Conservation (phyloP, 192 early-diverging fungal species). For the Rhizophagus prolifer region DNA sequence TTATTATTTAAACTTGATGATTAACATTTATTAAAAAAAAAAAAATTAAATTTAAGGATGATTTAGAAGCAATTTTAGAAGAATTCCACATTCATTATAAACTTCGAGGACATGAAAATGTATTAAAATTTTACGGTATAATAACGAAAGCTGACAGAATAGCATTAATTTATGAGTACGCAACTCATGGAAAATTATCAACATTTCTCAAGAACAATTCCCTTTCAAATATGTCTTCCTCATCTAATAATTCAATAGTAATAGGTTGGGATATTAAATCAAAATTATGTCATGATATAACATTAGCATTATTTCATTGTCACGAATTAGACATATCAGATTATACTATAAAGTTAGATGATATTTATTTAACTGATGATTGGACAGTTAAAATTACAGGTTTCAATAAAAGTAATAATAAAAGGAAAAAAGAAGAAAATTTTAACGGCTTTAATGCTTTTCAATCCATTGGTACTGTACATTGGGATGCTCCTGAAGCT, state of each 20-base stretch:
- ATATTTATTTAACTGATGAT: conserved; percentile 15
- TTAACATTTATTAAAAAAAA: not conserved
- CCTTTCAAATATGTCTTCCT: too few relatives aligned
- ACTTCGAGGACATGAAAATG: conserved; percentile 13
- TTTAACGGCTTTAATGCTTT: not conserved
- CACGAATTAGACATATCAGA: conserved; percentile 7
- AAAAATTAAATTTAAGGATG: not conserved
- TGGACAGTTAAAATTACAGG: conserved; percentile 9
- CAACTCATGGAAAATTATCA: conserved; percentile 1
- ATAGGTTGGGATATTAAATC: not conserved
- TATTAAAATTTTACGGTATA: conserved; percentile 23
- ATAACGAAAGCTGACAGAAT: not conserved
- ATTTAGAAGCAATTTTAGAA: not conserved
- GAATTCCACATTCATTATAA: conserved; percentile 16
- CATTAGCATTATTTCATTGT: conserved; percentile 14
- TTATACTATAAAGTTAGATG: conserved; percentile 8
- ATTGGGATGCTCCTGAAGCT: conserved; percentile 22
- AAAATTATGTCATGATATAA: conserved; percentile 24
- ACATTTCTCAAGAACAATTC: not conserved
- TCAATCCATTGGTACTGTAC: not conserved
- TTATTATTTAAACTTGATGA: not conserved
- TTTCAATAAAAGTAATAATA: not conserved
- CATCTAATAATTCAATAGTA: too few relatives aligned
- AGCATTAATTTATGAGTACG: conserved; percentile 11
- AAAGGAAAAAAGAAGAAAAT: not conserved